Conservation (phyloP, 352 stramenopile species). For the Globisporangium megalacanthum region DNA sequence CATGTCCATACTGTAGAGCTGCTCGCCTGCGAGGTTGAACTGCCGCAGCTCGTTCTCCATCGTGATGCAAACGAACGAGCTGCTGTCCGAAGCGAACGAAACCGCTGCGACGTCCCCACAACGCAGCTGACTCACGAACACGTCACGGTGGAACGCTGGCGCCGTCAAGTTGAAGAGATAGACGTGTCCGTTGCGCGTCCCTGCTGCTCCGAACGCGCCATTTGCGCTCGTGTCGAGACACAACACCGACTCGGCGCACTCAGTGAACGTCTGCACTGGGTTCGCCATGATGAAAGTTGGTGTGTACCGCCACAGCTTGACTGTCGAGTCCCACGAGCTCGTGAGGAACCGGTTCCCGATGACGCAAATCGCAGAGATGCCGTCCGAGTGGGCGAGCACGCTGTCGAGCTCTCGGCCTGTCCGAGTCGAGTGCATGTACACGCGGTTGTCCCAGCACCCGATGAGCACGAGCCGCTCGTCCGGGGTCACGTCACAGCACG, state of each 20-base stretch:
- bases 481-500: conserved; percentile 64
- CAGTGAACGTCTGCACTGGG: conserved; percentile 47
- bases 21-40: conserved; percentile 42
- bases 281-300: conserved; percentile 39
- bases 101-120: conserved; percentile 44
- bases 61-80: conserved; percentile 61
- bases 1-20: conserved; percentile 46
- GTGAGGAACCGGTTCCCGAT: conserved; percentile 53
- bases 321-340: conserved; percentile 72
- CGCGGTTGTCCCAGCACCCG: conserved; percentile 66
- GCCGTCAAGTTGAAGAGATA: conserved; percentile 45
- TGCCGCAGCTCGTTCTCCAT: conserved; percentile 66
- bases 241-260: conserved; percentile 59
- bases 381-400: conserved; percentile 56
- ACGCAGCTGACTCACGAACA: conserved; percentile 28
- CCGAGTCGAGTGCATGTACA: conserved; percentile 69
- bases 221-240: conserved; percentile 64
- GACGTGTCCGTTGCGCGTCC: conserved; percentile 46
- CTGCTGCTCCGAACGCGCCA: conserved; percentile 38
- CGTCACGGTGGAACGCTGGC: conserved; percentile 19
- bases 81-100: conserved; percentile 42
- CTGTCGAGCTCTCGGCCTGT: conserved; percentile 56
- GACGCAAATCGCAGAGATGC: conserved; percentile 64
- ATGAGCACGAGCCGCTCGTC: conserved; percentile 59
- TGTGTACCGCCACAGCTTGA: conserved; percentile 75